Evolutionary conservation across 257 asterid genomes (phyloP), one percentile per base, ranked within the genome.

Genomic region (Agastache rugosa): DNA sequence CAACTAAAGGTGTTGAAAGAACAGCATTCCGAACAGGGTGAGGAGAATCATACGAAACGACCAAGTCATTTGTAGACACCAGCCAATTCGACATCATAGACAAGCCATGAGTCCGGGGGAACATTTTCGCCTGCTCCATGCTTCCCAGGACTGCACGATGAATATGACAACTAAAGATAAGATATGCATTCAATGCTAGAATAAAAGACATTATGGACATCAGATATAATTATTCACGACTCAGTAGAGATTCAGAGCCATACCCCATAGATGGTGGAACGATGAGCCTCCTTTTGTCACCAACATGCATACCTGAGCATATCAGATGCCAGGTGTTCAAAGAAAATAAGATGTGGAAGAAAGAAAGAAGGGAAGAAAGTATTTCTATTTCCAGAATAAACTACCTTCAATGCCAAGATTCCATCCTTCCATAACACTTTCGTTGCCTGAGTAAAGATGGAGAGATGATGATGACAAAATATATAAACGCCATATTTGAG

Each of bases 51-150:
- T 48, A 62, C 35, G 5, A 19, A 70, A 73, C 29, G 4, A 23
- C 22, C 4, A 59, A 31, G 17, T 73, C 80, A 84, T 75, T 63
- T 67, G 59, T 76, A 90, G 42, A 85, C 85, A 8, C 85, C 79
- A 54, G 71, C 87, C 90, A 94, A 85, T 79, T 90, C 93, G 35
- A 94, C 78, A 45, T 93, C 97, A 60, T 83, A 93, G 69, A 87
- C 90, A 73, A 93, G 83, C 97, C 97, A 93, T 16, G 98, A 91
- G 81, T 91, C 80, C 17, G 98, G 98, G 8, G 98, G 97, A 34
- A 88, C 78, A 51, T 87, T 88, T 76, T 91, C 97, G 39, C 83
- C 93, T 17, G 54, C 69, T 58, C 84, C 96, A 25, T 74, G 72
- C 55, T 73, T 54, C 67, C 91, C 90, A 25, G 56, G 83, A 69